Percentiles rank a stretch among this genome's conserved stretches.
Evolutionary conservation across 805 yeast genomes (phyloP).

Genomic region (Clavispora asparagi): DNA sequence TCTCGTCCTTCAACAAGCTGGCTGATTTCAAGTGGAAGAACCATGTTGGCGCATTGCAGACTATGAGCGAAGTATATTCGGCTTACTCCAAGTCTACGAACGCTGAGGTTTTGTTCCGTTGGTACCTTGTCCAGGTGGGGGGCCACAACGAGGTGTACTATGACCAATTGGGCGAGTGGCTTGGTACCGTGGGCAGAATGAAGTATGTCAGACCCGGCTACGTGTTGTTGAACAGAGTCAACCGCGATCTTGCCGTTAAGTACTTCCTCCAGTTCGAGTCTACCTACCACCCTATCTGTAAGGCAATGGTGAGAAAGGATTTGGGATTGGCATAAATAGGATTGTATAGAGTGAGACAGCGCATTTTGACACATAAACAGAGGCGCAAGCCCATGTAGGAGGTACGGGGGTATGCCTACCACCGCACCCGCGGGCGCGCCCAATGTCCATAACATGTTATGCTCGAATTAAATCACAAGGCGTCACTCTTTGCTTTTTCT

Average conservation of each 20-base stretch:
- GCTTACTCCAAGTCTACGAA: conserved; percentile 52
- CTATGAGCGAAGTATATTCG: conserved; percentile 30
- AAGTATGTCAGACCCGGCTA: conserved; percentile 89
- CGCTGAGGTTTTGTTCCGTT: conserved; percentile 78
- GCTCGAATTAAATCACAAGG: background rate
- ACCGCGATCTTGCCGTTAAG: conserved; percentile 56
- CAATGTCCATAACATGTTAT: background rate
- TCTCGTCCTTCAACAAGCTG: conserved; percentile 46
- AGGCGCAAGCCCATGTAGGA: background rate
- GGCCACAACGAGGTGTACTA: conserved; percentile 46
- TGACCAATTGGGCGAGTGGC: conserved; percentile 66
- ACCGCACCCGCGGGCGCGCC: background rate
- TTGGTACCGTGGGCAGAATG: conserved; percentile 92
- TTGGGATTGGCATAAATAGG: conserved; percentile 35
- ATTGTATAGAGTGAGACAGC: background rate
- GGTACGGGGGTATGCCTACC: background rate
- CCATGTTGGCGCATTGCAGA: conserved; percentile 27
- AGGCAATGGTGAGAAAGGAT: conserved; percentile 78
- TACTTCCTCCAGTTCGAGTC: conserved; percentile 58
- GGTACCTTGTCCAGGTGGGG: conserved; percentile 62
- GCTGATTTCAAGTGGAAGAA: conserved; percentile 33
- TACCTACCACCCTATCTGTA: conserved; percentile 81
- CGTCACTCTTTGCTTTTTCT: background rate
- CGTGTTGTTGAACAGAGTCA: conserved; percentile 57
- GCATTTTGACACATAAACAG: background rate